Percentiles rank a stretch among this genome's conserved stretches.
phyloP scores from a whole-genome alignment of 306 rosid species.

The Medicago truncatula region MtrunA17r5.0-ANR NC_053045.1:37204501-37205000 shows the following conservation, averaged over 20 bases:
- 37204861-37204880: too few species aligned
- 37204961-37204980: too few species aligned
- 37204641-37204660: background rate
- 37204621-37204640: background rate
- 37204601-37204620: background rate
- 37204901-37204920: too few species aligned
- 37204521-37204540: background rate
- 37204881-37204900: too few species aligned
- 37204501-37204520: slow-evolving; percentile 37
- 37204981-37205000: too few species aligned
- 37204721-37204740: background rate
- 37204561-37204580: slow-evolving; percentile 35
- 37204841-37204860: too few species aligned
- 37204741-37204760: too few species aligned
- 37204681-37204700: background rate
- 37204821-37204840: too few species aligned
- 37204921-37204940: too few species aligned
- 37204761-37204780: background rate
- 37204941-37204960: too few species aligned
- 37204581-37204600: background rate
- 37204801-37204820: too few species aligned
- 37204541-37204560: background rate
- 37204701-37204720: background rate
- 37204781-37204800: too few species aligned
- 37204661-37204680: background rate